Evolutionary conservation across 345 rosid genomes (phyloP).

Genomic region (Fremontodendron californicum): DNA sequence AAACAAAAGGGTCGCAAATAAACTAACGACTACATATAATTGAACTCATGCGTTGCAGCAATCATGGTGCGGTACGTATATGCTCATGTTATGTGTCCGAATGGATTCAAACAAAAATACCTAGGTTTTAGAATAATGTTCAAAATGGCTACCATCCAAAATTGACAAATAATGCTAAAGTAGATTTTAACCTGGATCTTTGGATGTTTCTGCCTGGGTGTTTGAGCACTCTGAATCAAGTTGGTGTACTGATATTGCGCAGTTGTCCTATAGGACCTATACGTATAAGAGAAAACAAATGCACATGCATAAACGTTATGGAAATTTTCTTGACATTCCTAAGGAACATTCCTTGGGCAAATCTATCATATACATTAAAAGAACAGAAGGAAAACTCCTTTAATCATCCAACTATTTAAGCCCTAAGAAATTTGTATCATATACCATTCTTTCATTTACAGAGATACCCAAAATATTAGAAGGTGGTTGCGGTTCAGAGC

Average conservation of each 20-base stretch:
- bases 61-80: not conserved
- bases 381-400: too few relatives aligned
- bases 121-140: not conserved
- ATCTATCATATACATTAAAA: too few relatives aligned
- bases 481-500: not conserved
- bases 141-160: not conserved
- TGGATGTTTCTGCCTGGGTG: not conserved
- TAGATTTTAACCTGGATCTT: not conserved
- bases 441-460: slow-evolving; percentile 8
- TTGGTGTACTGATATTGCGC: not conserved
- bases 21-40: not conserved
- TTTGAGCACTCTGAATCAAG: slow-evolving; percentile 10
- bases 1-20: not conserved
- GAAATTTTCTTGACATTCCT: too few relatives aligned
- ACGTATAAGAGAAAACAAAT: not conserved
- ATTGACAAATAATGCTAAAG: not conserved
- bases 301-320: not conserved
- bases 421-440: not conserved
- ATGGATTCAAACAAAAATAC: not conserved
- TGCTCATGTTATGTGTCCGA: not conserved
- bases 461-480: not conserved
- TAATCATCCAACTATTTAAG: too few relatives aligned
- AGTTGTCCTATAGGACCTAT: not conserved
- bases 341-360: too few relatives aligned
- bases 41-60: too few relatives aligned